These are phyloP conservation scores for Lentinula sp. DNA, from an alignment of 768 basidiomycete species.

Conservation along the genomic window DNA sequence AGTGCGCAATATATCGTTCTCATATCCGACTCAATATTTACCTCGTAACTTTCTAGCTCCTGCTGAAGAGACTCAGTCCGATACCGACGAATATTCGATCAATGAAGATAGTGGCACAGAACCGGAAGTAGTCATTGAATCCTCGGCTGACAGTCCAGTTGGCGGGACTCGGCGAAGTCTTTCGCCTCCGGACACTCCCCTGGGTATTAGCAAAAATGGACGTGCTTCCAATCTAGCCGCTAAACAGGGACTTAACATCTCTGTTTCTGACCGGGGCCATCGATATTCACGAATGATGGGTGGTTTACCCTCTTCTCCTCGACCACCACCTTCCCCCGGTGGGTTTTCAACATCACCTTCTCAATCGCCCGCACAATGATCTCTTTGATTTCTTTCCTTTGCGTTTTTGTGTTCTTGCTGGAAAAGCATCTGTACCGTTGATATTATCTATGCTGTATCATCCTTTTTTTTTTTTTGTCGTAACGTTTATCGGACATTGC, in stretches of 20 bases:
- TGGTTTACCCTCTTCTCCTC: conserved; percentile 46
- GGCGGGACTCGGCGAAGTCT: conserved; percentile 18
- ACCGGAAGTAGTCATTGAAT: conserved; percentile 45
- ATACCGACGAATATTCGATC: conserved; percentile 57
- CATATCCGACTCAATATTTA: not conserved
- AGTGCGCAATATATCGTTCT: conserved; percentile 36
- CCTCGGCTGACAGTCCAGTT: conserved; percentile 32
- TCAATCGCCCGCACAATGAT: not conserved
- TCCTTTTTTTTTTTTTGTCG: not conserved
- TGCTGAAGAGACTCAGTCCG: conserved; percentile 60
- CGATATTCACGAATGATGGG: conserved; percentile 62
- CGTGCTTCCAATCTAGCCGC: conserved; percentile 59
- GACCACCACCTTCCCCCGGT: conserved; percentile 38
- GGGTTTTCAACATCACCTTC: conserved; percentile 11
- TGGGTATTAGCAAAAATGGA: conserved; percentile 30
- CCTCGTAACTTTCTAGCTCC: conserved; percentile 20
- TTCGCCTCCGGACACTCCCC: conserved; percentile 37
- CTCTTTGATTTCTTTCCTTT: not conserved
- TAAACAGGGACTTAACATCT: conserved; percentile 65
- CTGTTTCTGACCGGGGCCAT: conserved; percentile 50
- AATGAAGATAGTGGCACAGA: conserved; percentile 70
- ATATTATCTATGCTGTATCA: conserved; percentile 1
- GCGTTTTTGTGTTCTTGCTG: not conserved
- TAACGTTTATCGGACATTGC: conserved; percentile 4
- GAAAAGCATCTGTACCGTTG: not conserved